Evolutionary conservation across 1,139 yeast species (phyloP).

Genomic region (Candida glucosophila): DNA sequence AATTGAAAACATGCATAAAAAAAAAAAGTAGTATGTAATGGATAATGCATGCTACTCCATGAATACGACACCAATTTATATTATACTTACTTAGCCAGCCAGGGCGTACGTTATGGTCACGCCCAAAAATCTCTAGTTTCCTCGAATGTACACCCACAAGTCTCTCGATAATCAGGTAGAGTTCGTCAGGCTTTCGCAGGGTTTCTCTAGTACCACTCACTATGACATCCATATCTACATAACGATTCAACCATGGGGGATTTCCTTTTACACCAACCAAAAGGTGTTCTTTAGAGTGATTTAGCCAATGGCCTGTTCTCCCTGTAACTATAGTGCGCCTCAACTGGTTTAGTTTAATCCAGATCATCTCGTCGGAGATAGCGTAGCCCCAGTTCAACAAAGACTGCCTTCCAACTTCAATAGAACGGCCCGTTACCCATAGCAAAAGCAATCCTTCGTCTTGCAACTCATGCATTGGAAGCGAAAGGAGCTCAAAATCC

Average conservation of each 20-base stretch:
- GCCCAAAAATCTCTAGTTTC: slow-evolving; percentile 82
- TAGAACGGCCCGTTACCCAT: slow-evolving; percentile 94
- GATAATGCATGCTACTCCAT: not conserved
- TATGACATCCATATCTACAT: slow-evolving; percentile 65
- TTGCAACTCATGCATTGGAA: slow-evolving; percentile 64
- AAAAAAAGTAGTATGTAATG: not conserved
- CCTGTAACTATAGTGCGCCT: slow-evolving; percentile 90
- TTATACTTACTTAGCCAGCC: slow-evolving; percentile 63
- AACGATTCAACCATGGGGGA: slow-evolving; percentile 62
- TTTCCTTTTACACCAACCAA: slow-evolving; percentile 77
- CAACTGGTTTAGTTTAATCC: slow-evolving; percentile 87
- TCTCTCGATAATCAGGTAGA: slow-evolving; percentile 78
- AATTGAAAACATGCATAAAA: slow-evolving; percentile 8
- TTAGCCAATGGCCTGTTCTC: slow-evolving; percentile 93
- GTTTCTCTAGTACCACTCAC: slow-evolving; percentile 84
- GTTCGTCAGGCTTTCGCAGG: slow-evolving; percentile 84
- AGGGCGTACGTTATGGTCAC: slow-evolving; percentile 74
- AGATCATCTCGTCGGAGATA: slow-evolving; percentile 70
- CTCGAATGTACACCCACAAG: slow-evolving; percentile 68
- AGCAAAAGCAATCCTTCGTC: slow-evolving; percentile 74
- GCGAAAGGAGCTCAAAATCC: slow-evolving; percentile 57
- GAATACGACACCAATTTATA: not conserved
- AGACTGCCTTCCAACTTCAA: slow-evolving; percentile 78
- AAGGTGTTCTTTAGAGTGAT: slow-evolving; percentile 88
- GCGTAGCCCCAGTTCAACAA: slow-evolving; percentile 75